A percentile compares a stretch with the other conserved stretches of the same genome.
phyloP scores from a whole-genome alignment of 2,329 filamentous ascomycete genomes.

The Claviceps pusilla region DNA sequence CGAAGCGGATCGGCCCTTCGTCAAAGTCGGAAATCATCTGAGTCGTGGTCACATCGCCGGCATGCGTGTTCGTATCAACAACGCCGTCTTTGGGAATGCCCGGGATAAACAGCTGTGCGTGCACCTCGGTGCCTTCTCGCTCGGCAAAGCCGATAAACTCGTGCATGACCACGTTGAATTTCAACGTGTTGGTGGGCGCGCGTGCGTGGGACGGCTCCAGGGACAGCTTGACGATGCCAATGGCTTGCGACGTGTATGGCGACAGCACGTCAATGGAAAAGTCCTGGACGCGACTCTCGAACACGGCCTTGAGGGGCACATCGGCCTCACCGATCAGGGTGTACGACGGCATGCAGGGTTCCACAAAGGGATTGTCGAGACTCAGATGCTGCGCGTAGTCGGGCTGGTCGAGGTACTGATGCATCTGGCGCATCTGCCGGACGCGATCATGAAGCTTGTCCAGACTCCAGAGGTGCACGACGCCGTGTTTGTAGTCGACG shows the following conservation, averaged over 20 bases:
- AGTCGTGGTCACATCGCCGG: conserved; percentile 84
- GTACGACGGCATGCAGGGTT: conserved; percentile 81
- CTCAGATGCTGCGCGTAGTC: conserved; percentile 90
- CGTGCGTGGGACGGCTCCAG: conserved; percentile 87
- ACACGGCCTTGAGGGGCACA: conserved; percentile 82
- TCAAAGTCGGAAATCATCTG: conserved; percentile 91
- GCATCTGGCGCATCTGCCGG: conserved; percentile 86
- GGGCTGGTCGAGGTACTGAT: conserved; percentile 89
- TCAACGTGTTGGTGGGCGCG: conserved; percentile 79
- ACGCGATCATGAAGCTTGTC: conserved; percentile 82
- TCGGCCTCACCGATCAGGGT: conserved; percentile 87
- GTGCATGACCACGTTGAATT: conserved; percentile 98
- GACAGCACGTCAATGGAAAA: conserved; percentile 83
- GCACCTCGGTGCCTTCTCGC: conserved; percentile 85
- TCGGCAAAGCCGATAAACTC: conserved; percentile 90
- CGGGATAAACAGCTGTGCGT: conserved; percentile 91
- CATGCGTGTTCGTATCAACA: conserved; percentile 17
- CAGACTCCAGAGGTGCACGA: conserved; percentile 86
- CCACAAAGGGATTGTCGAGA: conserved; percentile 83
- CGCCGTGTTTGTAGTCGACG: conserved; percentile 73
- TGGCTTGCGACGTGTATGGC: conserved; percentile 77
- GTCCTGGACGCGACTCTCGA: conserved; percentile 87
- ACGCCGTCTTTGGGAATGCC: conserved; percentile 80
- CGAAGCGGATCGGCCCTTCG: conserved; percentile 80
- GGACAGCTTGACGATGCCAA: conserved; percentile 81